These are phyloP conservation scores for Xylaria polymorpha DNA, from an alignment of 2,329 filamentous ascomycete species.

Conservation along the genomic window DNA sequence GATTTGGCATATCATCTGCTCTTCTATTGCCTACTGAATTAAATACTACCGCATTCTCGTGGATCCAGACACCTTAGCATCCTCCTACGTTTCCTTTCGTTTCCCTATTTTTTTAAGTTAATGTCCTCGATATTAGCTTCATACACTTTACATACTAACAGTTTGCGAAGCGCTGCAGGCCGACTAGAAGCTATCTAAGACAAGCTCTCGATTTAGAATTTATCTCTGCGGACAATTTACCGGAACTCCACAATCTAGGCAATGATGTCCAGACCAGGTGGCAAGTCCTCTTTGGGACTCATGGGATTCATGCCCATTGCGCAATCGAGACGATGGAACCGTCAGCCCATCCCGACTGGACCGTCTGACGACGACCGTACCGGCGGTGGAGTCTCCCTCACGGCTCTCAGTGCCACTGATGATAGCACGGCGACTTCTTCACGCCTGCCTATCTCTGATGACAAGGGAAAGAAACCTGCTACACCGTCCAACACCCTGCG, in stretches of 20 bases:
- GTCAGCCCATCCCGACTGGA: slow-evolving; percentile 16
- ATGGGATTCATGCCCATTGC: background rate
- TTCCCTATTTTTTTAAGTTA: background rate
- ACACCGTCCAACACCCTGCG: slow-evolving; percentile 5
- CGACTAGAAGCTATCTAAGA: background rate
- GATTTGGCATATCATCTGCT: too few species aligned
- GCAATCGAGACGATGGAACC: slow-evolving; percentile 22
- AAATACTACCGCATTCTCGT: too few species aligned
- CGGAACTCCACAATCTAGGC: background rate
- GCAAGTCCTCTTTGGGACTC: background rate
- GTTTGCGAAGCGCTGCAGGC: background rate
- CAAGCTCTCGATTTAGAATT: background rate
- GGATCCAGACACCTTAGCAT: too few species aligned
- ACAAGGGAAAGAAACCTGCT: background rate
- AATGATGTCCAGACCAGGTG: slow-evolving; percentile 6
- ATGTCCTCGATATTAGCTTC: background rate
- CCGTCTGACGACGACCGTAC: slow-evolving; percentile 28
- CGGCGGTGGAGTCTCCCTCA: slow-evolving; percentile 33
- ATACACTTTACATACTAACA: slow-evolving; percentile 2
- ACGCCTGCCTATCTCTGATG: background rate
- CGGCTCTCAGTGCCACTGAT: slow-evolving; percentile 12
- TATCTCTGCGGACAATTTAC: background rate
- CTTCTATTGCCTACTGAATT: too few species aligned
- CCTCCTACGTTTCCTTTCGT: background rate
- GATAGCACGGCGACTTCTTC: background rate